These are phyloP conservation scores for Rhodotorula kratochvilovae DNA, from an alignment of 768 basidiomycete species.

Conservation along the genomic window DNA sequence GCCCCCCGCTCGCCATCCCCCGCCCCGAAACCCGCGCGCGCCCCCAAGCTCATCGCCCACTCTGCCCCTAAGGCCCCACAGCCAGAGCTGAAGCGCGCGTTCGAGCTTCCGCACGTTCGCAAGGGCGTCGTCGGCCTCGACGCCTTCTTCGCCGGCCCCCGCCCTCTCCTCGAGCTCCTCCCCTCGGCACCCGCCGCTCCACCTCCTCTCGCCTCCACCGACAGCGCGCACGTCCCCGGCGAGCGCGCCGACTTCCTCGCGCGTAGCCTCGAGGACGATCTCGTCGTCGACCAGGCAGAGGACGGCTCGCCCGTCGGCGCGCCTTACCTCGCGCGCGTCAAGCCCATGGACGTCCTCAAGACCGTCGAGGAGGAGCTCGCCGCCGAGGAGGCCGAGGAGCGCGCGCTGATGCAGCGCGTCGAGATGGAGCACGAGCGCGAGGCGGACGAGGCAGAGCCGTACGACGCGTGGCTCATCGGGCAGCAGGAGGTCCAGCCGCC, in stretches of 20 bases:
- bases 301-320: conserved; percentile 28
- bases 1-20: not conserved
- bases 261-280: conserved; percentile 5
- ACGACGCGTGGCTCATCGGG: conserved; percentile 37
- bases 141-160: conserved; percentile 35
- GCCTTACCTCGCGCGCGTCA: conserved; percentile 23
- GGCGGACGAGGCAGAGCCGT: conserved; percentile 26
- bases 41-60: not conserved
- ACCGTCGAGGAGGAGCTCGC: conserved; percentile 27
- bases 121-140: conserved; percentile 23
- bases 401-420: conserved; percentile 13
- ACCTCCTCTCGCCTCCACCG: not conserved
- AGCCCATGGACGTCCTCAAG: conserved; percentile 3
- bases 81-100: conserved; percentile 2
- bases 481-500: conserved; percentile 20
- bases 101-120: conserved; percentile 32
- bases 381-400: conserved; percentile 30
- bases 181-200: conserved; percentile 19
- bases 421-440: conserved; percentile 29
- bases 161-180: conserved; percentile 38
- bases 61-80: not conserved
- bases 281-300: conserved; percentile 29
- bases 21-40: not conserved
- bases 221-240: conserved; percentile 2
- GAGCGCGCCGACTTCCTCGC: not conserved